These are phyloP conservation scores for Endocalyx cinctus DNA, from an alignment of 2,329 filamentous ascomycete species.

Conservation along the genomic window DNA sequence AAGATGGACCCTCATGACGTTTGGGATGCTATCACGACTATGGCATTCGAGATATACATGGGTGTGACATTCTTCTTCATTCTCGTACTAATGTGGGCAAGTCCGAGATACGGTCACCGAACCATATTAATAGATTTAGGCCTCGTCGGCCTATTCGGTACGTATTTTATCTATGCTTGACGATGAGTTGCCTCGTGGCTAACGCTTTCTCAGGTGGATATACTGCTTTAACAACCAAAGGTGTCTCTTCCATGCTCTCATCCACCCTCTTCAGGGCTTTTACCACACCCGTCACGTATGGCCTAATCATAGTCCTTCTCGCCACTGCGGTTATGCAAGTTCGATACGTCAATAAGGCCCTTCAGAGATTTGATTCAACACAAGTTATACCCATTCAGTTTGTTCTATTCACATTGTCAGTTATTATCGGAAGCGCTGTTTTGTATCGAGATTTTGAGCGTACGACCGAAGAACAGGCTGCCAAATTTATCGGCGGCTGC, in stretches of 20 bases:
- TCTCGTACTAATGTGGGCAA: conserved; percentile 71
- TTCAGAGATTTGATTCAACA: conserved; percentile 93
- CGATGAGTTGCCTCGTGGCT: conserved; percentile 4
- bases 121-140: conserved; percentile 90
- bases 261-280: conserved; percentile 86
- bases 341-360: conserved; percentile 81
- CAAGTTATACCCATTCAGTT: conserved; percentile 98
- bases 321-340: conserved; percentile 93
- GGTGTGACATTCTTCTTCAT: conserved; percentile 73
- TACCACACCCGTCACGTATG: conserved; percentile 87
- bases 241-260: conserved; percentile 90
- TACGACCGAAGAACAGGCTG: conserved; percentile 65
- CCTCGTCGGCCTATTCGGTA: conserved; percentile 89
- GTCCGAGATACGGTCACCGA: conserved; percentile 75
- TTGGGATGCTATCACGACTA: conserved; percentile 79
- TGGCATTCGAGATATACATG: conserved; percentile 89
- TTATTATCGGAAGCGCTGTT: conserved; percentile 89
- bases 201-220: conserved; percentile 64
- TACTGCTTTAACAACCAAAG: conserved; percentile 94
- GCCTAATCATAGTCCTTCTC: conserved; percentile 73
- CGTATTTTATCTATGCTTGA: conserved; percentile 24
- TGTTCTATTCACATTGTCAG: conserved; percentile 90
- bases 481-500: conserved; percentile 87
- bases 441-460: conserved; percentile 93
- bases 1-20: conserved; percentile 89